Base-by-base conservation (phyloP, 2,329 filamentous ascomycete genomes). In the Bretziella fagacearum region DNA sequence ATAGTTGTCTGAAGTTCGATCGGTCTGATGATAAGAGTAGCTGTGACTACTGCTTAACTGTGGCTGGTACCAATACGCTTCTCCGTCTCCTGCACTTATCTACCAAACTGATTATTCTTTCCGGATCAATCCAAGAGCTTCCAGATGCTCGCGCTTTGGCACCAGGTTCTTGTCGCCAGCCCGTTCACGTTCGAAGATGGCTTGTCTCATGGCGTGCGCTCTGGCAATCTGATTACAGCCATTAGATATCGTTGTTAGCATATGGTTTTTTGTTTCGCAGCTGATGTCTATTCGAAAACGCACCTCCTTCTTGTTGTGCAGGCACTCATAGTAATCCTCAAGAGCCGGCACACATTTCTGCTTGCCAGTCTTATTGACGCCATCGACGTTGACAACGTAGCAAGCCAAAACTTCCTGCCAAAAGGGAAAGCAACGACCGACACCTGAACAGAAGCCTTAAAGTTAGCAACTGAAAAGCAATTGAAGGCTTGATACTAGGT, bases 241-340 rank as follows among this genome's bases (percentile, higher is more conserved):
- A 80, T 89, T 93, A 57, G 56, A 27, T 10, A 18, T 20, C 10
- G 11, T 8, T 36, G 37, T 41, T 40, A 47, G 26, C 4, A 26
- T 26, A 13, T 1, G 26, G 10, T 18, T 6, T 10, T n/a, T 44
- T 22, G 11, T 22, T 22, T 23, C 13, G 13, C 11, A 18, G 23
- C n/a, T 39, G 17, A 2, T 22, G 13, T 13, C 15, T 10, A 39
- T 39, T 10, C 11, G 10, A 35, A 45, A 44, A 23, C 11, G 64
- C 75, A 96, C 91, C 84, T 98, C 91, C 70, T 98, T 98, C 72
- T 82, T 86, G 72, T 98, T 91, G 64, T 98, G 91, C 60, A 98
- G 68, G 65, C 93, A 98, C 69, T 98, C 91, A 63, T 95, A 93
- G 70, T 98, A 98, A 63, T 98, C 91, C 63, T 98, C 91, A 55